Percentiles rank a stretch among this genome's conserved stretches.
These are phyloP conservation scores for Eremochloa ophiuroides DNA, from an alignment of 176 grass and related monocot species.

Conservation along the genomic window DNA sequence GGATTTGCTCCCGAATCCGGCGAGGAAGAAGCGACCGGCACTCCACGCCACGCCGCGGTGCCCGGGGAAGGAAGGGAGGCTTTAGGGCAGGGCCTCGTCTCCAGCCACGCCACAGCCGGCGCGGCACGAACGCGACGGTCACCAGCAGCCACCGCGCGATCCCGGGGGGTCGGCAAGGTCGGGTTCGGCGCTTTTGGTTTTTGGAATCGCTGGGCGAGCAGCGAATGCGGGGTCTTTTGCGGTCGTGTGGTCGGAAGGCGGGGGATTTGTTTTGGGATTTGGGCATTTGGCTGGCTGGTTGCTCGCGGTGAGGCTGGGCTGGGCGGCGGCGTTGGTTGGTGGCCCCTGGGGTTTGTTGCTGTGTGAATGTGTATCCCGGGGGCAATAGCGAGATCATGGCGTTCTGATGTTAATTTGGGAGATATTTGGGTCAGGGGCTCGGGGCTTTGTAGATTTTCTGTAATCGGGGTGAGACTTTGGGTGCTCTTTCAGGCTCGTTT, in stretches of 20 bases:
- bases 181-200: neutral
- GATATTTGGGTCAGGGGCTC: neutral
- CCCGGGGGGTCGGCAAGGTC: neutral
- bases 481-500: neutral
- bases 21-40: slow-evolving; percentile 1
- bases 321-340: neutral
- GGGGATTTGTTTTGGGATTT: neutral
- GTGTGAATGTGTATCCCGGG: neutral
- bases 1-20: slow-evolving; percentile 19
- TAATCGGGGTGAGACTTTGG: neutral
- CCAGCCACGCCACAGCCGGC: neutral
- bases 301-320: neutral
- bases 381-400: neutral
- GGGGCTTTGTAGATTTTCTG: neutral
- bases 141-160: neutral
- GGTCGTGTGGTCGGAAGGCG: neutral
- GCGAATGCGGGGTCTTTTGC: slow-evolving; percentile 14
- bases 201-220: neutral
- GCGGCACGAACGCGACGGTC: neutral
- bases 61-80: neutral
- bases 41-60: neutral
- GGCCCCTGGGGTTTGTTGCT: neutral
- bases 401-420: neutral
- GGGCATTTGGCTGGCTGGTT: neutral
- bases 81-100: neutral